Conservation (phyloP, 768 basidiomycete genomes). For the Coprinopsis sp. region DNA sequence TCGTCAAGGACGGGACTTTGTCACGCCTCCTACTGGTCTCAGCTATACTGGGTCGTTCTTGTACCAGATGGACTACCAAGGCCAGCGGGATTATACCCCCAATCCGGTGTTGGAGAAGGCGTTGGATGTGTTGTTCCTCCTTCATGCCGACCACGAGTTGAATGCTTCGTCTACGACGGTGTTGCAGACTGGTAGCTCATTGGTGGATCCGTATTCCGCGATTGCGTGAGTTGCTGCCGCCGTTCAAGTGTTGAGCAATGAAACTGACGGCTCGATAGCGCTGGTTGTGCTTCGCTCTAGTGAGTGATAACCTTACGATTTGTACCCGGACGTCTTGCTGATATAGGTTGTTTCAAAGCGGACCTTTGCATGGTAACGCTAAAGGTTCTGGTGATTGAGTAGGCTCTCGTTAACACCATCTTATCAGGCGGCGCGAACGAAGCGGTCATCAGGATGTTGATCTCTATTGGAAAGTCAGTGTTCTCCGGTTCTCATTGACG, state of each 20-base stretch:
- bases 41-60: constrained; percentile 89
- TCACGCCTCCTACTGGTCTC: constrained; percentile 74
- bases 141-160: constrained; percentile 89
- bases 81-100: constrained; percentile 67
- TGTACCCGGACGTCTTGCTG: constrained; percentile 1
- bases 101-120: constrained; percentile 86
- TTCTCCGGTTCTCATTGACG: neutral
- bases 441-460: constrained; percentile 91
- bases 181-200: constrained; percentile 81
- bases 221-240: constrained; percentile 50
- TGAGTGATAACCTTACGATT: constrained; percentile 33
- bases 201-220: constrained; percentile 88
- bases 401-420: constrained; percentile 5
- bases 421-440: constrained; percentile 79
- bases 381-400: neutral
- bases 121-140: constrained; percentile 80
- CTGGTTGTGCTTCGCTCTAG: constrained; percentile 88
- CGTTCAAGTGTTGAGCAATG: neutral
- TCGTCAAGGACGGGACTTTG: constrained; percentile 86
- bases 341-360: constrained; percentile 34
- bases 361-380: constrained; percentile 60
- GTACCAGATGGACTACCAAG: constrained; percentile 85
- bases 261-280: constrained; percentile 34
- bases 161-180: constrained; percentile 86
- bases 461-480: constrained; percentile 76